Evolutionary conservation across 2,329 filamentous ascomycete species (phyloP).

Genomic region (Fusarium phyllophilum): DNA sequence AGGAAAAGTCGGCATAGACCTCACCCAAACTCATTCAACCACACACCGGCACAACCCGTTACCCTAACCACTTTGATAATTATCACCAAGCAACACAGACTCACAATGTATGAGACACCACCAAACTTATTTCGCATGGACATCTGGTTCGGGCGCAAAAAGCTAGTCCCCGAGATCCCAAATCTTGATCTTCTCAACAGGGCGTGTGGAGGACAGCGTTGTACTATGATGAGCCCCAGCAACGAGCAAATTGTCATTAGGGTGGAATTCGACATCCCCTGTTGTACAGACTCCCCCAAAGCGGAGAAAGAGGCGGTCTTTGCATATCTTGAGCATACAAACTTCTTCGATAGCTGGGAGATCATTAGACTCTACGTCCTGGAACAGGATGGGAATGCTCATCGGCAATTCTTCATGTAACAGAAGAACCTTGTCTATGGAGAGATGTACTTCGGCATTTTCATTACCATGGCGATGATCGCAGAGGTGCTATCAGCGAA

Average conservation of each 20-base stretch:
- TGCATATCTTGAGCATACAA: neutral
- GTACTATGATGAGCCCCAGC: neutral
- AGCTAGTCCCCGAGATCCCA: neutral
- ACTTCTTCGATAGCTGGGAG: neutral
- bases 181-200: neutral
- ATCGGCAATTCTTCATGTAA: neutral
- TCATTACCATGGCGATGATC: neutral
- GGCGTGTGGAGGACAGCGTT: neutral
- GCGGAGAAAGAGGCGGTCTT: neutral
- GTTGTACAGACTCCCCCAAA: neutral
- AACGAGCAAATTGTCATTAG: neutral
- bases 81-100: neutral
- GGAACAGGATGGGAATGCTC: neutral
- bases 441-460: neutral
- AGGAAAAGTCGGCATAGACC: accelerated
- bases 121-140: neutral
- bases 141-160: neutral
- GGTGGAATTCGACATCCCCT: neutral
- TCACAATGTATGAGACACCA: neutral
- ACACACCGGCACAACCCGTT: accelerated
- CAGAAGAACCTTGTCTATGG: neutral
- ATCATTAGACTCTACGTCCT: neutral
- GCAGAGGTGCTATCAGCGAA: neutral
- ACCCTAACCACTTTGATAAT: neutral
- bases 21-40: neutral